phyloP scores from a whole-genome alignment of 495 filamentous ascomycete species.

The Hyphodiscus hymeniophilus region DNA sequence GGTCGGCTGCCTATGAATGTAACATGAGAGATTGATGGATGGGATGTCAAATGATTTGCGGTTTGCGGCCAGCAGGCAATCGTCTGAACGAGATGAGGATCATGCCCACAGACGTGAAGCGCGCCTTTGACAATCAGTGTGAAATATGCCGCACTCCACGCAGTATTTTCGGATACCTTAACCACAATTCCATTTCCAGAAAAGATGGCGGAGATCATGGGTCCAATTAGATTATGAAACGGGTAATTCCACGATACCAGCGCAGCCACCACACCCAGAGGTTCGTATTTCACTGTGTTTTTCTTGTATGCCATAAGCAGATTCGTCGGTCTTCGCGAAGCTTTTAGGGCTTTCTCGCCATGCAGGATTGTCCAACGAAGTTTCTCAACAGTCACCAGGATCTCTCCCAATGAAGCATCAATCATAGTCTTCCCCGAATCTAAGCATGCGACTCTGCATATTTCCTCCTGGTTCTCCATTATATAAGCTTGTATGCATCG shows the following conservation, averaged over 20 bases:
- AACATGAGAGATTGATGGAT: constrained; percentile 75
- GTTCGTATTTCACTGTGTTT: constrained; percentile 86
- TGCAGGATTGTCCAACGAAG: constrained; percentile 89
- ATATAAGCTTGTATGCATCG: constrained; percentile 74
- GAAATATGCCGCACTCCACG: constrained; percentile 82
- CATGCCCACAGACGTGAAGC: constrained; percentile 74
- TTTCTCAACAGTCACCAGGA: constrained; percentile 88
- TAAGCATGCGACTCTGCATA: constrained; percentile 78
- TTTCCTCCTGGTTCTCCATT: constrained; percentile 82
- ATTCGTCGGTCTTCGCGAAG: constrained; percentile 68
- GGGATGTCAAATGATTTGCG: constrained; percentile 76
- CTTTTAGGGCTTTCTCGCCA: constrained; percentile 72
- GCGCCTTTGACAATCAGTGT: constrained; percentile 67
- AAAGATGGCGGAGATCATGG: constrained; percentile 84
- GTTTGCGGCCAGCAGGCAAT: constrained; percentile 80
- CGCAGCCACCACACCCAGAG: constrained; percentile 85
- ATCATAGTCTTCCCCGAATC: constrained; percentile 97
- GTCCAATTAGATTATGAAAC: constrained; percentile 91
- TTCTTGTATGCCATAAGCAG: constrained; percentile 93
- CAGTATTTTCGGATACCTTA: constrained; percentile 88
- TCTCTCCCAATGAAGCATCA: constrained; percentile 88
- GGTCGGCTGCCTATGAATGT: constrained; percentile 95
- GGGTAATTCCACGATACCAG: constrained; percentile 95
- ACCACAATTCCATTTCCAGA: constrained; percentile 88
- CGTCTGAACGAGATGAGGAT: constrained; percentile 73